Percentiles rank a stretch among this genome's conserved stretches.
Conservation (phyloP, 768 basidiomycete species). For the Ramaria rubella region DNA sequence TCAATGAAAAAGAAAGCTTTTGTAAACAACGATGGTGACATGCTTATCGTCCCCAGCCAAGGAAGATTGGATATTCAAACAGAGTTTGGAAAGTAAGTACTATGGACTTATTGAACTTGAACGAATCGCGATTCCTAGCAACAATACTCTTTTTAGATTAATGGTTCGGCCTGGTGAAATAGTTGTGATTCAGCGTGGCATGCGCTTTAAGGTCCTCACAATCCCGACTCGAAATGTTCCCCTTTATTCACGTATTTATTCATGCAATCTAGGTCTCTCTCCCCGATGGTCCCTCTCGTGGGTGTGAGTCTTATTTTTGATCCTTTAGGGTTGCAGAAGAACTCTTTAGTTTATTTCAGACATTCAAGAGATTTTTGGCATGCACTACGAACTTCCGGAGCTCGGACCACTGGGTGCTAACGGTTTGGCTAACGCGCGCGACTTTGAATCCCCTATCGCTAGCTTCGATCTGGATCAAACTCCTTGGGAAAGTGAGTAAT, state of each 20-base stretch:
- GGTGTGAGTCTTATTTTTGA: conserved; percentile 36
- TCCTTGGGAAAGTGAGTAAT: conserved; percentile 46
- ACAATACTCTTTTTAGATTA: conserved; percentile 29
- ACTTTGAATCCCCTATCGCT: conserved; percentile 60
- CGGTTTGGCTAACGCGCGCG: conserved; percentile 58
- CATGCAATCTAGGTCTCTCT: conserved; percentile 33
- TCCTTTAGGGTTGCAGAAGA: not conserved
- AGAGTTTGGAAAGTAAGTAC: conserved; percentile 59
- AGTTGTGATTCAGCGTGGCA: conserved; percentile 57
- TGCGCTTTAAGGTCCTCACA: conserved; percentile 52
- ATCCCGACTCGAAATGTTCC: not conserved
- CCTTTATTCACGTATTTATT: not conserved
- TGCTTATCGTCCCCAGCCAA: conserved; percentile 59
- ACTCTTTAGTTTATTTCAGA: conserved; percentile 29
- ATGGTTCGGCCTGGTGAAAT: conserved; percentile 63
- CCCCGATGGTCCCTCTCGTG: conserved; percentile 55
- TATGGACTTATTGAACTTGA: not conserved
- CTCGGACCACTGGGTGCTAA: conserved; percentile 60
- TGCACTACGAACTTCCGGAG: conserved; percentile 57
- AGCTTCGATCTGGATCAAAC: conserved; percentile 59
- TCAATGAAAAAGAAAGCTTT: conserved; percentile 59
- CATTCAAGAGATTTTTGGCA: conserved; percentile 57
- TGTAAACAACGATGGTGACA: conserved; percentile 58
- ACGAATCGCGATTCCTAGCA: not conserved
- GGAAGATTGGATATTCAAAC: conserved; percentile 64